Conservation (phyloP, 495 filamentous ascomycete species). For the Letharia columbiana region DNA sequence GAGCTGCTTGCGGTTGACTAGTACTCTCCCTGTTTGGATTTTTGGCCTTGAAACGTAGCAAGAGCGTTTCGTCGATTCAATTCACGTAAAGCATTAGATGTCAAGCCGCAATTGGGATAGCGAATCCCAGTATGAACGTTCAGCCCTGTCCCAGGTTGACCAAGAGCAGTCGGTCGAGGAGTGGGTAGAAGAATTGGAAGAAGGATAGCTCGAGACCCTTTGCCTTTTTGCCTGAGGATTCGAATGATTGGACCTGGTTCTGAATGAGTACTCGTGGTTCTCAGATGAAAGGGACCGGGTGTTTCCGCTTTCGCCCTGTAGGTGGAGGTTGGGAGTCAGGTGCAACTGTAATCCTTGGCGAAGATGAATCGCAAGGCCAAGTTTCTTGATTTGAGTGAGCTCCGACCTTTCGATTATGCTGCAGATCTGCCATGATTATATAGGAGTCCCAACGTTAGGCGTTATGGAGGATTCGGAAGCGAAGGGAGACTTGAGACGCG, state of each 20-base stretch:
- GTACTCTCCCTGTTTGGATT: not conserved
- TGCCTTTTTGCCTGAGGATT: not conserved
- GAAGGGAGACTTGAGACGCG: not conserved
- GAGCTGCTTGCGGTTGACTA: not conserved
- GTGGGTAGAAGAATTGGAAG: not conserved
- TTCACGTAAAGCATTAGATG: not conserved
- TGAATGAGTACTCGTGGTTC: not conserved
- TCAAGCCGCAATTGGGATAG: not conserved
- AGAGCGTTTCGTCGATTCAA: not conserved
- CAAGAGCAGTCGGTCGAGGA: not conserved
- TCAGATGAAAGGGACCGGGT: not conserved
- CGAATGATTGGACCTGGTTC: not conserved
- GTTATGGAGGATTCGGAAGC: not conserved
- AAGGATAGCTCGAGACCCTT: not conserved
- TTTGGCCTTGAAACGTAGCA: not conserved
- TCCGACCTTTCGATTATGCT: not conserved
- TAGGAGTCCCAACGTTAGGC: not conserved
- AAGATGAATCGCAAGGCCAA: not conserved
- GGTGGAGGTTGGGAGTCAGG: not conserved
- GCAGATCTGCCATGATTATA: not conserved
- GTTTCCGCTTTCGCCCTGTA: conserved; percentile 4
- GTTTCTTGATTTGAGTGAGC: conserved; percentile 5
- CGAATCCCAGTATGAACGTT: not conserved
- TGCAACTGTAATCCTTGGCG: not conserved
- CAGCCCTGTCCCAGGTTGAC: not conserved